These are phyloP conservation scores for Pyracantha coccinea DNA, from an alignment of 331 rosid species.

Conservation along the genomic window DNA sequence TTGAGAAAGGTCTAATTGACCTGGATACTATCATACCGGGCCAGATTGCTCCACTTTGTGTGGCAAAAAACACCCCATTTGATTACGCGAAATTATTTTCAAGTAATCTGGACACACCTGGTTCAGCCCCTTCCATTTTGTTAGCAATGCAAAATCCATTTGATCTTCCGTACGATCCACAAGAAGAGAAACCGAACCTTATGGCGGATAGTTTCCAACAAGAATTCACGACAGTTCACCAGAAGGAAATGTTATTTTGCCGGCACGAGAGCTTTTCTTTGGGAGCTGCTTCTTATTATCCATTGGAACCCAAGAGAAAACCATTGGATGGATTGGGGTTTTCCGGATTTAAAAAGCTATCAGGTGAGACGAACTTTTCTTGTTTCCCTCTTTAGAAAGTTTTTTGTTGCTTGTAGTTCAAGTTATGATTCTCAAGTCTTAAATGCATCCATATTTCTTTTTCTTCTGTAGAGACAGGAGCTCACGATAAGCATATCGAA, in stretches of 20 bases:
- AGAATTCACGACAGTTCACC: constrained; percentile 37
- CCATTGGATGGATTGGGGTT: constrained; percentile 22
- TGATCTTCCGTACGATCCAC: constrained; percentile 69
- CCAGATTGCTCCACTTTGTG: constrained; percentile 40
- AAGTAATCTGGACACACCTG: constrained; percentile 44
- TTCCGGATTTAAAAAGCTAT: constrained; percentile 27
- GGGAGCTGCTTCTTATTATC: constrained; percentile 27
- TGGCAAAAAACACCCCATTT: constrained; percentile 13
- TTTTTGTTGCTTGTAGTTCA: not conserved
- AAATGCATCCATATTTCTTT: not conserved
- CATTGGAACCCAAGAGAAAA: constrained; percentile 22
- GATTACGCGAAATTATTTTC: constrained; percentile 12
- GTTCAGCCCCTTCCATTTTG: constrained; percentile 71
- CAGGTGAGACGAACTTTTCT: constrained; percentile 28
- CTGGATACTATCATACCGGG: constrained; percentile 9
- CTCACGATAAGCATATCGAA: constrained; percentile 52
- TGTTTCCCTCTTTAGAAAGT: too few relatives aligned
- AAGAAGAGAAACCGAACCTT: constrained; percentile 62
- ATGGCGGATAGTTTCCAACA: constrained; percentile 49
- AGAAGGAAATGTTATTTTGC: constrained; percentile 35
- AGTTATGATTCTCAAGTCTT: not conserved
- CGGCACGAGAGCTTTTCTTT: constrained; percentile 70
- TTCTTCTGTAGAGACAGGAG: constrained; percentile 48
- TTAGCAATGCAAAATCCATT: constrained; percentile 49
- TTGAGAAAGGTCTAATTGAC: constrained; percentile 26